Percentiles rank a stretch among this genome's conserved stretches.
Conservation (phyloP, 306 rosid genomes). For the Sicyos edulis region DNA sequence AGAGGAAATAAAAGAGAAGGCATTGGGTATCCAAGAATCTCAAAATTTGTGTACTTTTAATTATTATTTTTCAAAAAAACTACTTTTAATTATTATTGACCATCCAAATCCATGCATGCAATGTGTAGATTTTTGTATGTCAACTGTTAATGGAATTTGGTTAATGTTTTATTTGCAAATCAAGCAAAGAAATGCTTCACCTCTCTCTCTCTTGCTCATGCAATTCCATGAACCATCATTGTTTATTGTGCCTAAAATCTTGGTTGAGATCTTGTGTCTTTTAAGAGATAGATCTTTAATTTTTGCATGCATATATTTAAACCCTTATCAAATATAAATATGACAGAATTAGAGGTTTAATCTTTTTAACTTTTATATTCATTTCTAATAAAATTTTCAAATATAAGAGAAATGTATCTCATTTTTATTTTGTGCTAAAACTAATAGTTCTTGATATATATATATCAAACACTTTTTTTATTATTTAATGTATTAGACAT, state of each 20-base stretch:
- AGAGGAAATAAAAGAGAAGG: not conserved
- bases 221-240: no score
- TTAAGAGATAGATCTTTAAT: not conserved
- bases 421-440: not conserved
- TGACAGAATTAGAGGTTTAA: no score
- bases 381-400: not conserved
- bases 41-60: not conserved
- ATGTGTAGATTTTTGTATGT: not conserved
- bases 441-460: no score
- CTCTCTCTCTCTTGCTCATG: no score
- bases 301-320: not conserved
- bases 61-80: not conserved
- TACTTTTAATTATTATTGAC: not conserved
- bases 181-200: not conserved
- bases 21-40: conserved; percentile 5
- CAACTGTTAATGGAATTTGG: not conserved
- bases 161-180: conserved; percentile 1
- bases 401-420: no score
- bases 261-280: conserved; percentile 6
- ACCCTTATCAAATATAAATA: no score
- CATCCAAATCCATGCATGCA: conserved; percentile 11
- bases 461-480: no score
- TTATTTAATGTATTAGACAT: no score
- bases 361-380: not conserved
- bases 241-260: not conserved